Conservation (phyloP, 768 basidiomycete genomes). For the Hypsizygus marmoreus region DNA sequence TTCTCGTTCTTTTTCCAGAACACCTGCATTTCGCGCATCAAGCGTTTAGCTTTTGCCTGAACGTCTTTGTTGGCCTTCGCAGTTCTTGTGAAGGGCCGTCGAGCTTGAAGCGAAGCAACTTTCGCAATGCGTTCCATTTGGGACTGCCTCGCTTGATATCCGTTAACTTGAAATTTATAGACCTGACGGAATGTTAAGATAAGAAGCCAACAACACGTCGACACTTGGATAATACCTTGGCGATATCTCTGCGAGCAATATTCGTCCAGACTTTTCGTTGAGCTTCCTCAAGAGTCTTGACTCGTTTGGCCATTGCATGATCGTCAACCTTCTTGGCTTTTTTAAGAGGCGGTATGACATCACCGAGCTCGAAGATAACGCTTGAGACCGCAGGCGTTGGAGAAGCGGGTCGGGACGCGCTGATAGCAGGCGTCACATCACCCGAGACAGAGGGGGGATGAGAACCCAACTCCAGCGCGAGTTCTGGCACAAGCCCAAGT, state of each 20-base stretch:
- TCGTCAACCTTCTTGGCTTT: constrained; percentile 80
- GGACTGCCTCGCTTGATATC: constrained; percentile 64
- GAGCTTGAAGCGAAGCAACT: constrained; percentile 74
- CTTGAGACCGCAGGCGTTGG: constrained; percentile 59
- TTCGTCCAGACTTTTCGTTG: constrained; percentile 91
- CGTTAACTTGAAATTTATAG: constrained; percentile 72
- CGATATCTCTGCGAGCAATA: constrained; percentile 82
- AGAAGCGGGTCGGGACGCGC: constrained; percentile 69
- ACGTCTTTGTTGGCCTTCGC: constrained; percentile 80
- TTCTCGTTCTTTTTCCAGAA: constrained; percentile 99
- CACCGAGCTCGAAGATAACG: constrained; percentile 73
- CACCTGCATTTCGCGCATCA: constrained; percentile 95
- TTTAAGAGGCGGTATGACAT: constrained; percentile 67
- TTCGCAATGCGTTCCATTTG: constrained; percentile 79
- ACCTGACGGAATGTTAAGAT: constrained; percentile 48
- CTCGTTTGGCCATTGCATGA: constrained; percentile 67
- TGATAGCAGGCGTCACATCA: constrained; percentile 61
- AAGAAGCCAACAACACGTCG: not conserved
- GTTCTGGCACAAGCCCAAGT: constrained; percentile 51
- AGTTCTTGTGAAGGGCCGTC: constrained; percentile 71
- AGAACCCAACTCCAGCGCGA: constrained; percentile 49
- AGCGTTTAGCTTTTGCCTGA: constrained; percentile 80
- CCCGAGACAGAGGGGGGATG: constrained; percentile 61
- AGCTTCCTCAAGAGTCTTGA: constrained; percentile 77
- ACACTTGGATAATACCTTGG: constrained; percentile 54